Evolutionary conservation across 2,329 filamentous ascomycete species (phyloP).

Genomic region (Magnaporthiopsis rhizophila): DNA sequence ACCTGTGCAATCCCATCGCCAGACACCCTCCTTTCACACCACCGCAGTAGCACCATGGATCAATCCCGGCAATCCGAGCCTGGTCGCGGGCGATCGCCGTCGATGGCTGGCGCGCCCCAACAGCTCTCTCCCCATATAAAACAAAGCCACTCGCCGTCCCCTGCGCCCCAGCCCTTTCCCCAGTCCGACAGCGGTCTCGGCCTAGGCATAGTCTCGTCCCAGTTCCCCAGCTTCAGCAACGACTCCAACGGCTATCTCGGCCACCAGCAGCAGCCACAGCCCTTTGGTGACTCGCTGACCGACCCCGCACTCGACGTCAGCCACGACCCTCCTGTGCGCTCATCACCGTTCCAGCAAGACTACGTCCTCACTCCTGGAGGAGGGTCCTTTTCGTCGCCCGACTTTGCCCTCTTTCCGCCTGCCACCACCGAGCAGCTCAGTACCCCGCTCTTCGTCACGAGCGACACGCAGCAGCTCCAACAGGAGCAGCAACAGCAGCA

Average conservation of each 20-base stretch:
- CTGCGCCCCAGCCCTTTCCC: constrained; percentile 40
- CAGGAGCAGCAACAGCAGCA: constrained; percentile 14
- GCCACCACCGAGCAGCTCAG: constrained; percentile 51
- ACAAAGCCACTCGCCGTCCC: constrained; percentile 55
- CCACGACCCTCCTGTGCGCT: constrained; percentile 25
- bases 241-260: constrained; percentile 41
- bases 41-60: constrained; percentile 34
- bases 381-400: constrained; percentile 36
- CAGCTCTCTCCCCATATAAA: constrained; percentile 58
- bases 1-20: constrained; percentile 11
- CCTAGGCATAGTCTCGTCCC: constrained; percentile 46
- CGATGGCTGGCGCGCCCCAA: constrained; percentile 19
- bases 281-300: constrained; percentile 34
- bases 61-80: constrained; percentile 30
- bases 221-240: constrained; percentile 35
- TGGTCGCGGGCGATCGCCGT: constrained; percentile 53
- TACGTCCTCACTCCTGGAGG: constrained; percentile 35
- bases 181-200: constrained; percentile 47
- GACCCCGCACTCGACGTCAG: constrained; percentile 8
- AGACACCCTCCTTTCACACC: constrained; percentile 9
- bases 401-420: constrained; percentile 59
- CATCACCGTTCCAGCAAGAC: constrained; percentile 21
- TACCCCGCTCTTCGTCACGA: constrained; percentile 49
- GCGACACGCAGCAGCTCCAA: constrained; percentile 35
- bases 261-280: constrained; percentile 29